Evolutionary conservation across 1,284 basidiomycete genomes (phyloP), one percentile per base, ranked within the genome.

Genomic region (Ceratobasidium papillatum): DNA sequence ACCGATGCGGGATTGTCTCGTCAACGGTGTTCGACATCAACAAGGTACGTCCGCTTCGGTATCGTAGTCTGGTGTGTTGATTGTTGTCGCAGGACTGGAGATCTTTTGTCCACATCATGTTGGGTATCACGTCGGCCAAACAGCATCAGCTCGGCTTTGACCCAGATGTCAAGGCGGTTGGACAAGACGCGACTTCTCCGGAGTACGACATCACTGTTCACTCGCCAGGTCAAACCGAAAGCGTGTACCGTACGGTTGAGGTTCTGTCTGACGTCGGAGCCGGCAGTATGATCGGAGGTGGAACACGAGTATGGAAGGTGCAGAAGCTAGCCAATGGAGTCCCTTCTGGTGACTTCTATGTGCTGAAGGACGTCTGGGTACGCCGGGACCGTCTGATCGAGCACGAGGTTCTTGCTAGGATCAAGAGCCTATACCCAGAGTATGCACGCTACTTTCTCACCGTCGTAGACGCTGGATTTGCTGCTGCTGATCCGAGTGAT

Each of bases 261-360:
- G 27, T 51, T 12, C 30, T 56, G 11, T 54, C 65, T 9, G 51
- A 54, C 3, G 1, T 56, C n/a, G 65, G 65, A 12, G 52, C 51
- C 14, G 17, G 22, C 11, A 36, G 8, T 43, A 11, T 68, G 11
- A 32, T 27, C 3, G 65, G 65, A 14, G 32, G 36, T 38, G 65
- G 65, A 27, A 68, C 65, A 22, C 49, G 65, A 1, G 65, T 66
- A 4, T 68, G 65, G 51, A 27, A 56, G 34, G 65, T 68, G 12
- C 65, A 36, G 14, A 41, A 56, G 38, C 30, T 66, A 9, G 64
- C 9, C 8, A 51, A 19, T 9, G 51, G 51, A 11, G 9, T 22
- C 1, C 65, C 36, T 4, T 12, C 2, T 5, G 65, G 34, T 1
- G 7, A 3, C 2, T 14, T 17, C 8, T 56, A 56, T 19, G 65